Base-by-base conservation (phyloP, 2,329 filamentous ascomycete species). In the Hypoxylon sp. region DNA sequence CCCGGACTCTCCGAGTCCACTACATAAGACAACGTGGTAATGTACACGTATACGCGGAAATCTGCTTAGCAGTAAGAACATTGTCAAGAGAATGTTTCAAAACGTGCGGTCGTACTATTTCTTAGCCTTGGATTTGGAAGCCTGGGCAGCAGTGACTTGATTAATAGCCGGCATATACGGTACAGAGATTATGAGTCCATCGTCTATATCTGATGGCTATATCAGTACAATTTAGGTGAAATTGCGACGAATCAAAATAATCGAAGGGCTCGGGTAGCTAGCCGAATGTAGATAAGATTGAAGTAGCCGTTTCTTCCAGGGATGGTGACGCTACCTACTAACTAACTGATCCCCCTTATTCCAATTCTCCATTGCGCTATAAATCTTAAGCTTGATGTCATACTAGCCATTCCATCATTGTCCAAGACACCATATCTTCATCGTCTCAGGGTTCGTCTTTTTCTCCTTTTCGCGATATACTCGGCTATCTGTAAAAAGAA, bases 241-340 rank as follows among this genome's bases (percentile, higher is more conserved):
- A 33, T 22, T 17, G 14, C 31, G 31, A 63, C 59, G 51, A 69
- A 66, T 63, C 14, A 52, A 69, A 59, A 57, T 52, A n/a, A 5
- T 33, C 22, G 50, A 63, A 29, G 17, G 11, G 4, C 29, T 61
- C 59, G 63, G 59, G 59, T 54, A 61, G 33, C 54, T 66, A 67
- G 14, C 59, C 55, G 22, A n/a, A 66, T 60, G 17, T 46, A 44
- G 58, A 29, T 37, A 66, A 54, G 53, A 17, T 39, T 31, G 59
- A 48, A 48, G 58, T 24, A 47, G 44, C 33, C 17, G 33, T 33
- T 47, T 48, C 29, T 42, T 59, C 17, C 69, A 71, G 66, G 69
- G 69, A 71, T 71, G 66, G 39, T 69, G 69, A 71, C 69, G 69
- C 66, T 71, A 66, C 59, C 29, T 31, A 26, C 26, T 26, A 26